Conservation (phyloP, 2,329 filamentous ascomycete species). For the Bipolaris bicolor region DNA sequence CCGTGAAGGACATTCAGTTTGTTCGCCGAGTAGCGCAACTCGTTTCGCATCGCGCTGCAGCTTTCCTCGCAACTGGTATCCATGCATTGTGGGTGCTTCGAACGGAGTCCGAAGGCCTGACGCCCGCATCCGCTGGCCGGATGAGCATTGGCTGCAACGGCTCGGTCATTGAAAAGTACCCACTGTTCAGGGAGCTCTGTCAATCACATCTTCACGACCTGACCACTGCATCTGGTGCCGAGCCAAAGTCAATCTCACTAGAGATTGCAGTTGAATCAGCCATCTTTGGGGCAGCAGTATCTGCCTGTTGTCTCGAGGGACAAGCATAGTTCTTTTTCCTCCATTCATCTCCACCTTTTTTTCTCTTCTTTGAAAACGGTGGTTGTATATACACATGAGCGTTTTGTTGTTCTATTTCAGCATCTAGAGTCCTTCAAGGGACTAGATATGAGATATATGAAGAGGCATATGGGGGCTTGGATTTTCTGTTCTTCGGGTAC, state of each 20-base stretch:
- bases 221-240: slow-evolving; percentile 49
- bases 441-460: neutral
- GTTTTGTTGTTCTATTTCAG: neutral
- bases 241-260: slow-evolving; percentile 61
- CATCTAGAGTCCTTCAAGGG: slow-evolving; percentile 5
- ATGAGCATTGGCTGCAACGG: slow-evolving; percentile 75
- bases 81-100: slow-evolving; percentile 66
- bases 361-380: slow-evolving; percentile 16
- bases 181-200: slow-evolving; percentile 66
- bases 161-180: slow-evolving; percentile 80
- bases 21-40: slow-evolving; percentile 59
- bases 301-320: slow-evolving; percentile 53
- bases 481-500: neutral
- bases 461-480: slow-evolving; percentile 21
- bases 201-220: slow-evolving; percentile 69
- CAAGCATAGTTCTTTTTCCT: slow-evolving; percentile 15
- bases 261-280: slow-evolving; percentile 76
- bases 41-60: slow-evolving; percentile 65
- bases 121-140: slow-evolving; percentile 43
- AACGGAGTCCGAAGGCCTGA: slow-evolving; percentile 56
- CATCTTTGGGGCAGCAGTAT: slow-evolving; percentile 75
- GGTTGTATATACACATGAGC: slow-evolving; percentile 16
- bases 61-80: slow-evolving; percentile 67
- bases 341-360: slow-evolving; percentile 15
- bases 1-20: slow-evolving; percentile 60